These are phyloP conservation scores for Backusella westeae DNA, from an alignment of 192 early-diverging fungal genomes.

Conservation along the genomic window DNA sequence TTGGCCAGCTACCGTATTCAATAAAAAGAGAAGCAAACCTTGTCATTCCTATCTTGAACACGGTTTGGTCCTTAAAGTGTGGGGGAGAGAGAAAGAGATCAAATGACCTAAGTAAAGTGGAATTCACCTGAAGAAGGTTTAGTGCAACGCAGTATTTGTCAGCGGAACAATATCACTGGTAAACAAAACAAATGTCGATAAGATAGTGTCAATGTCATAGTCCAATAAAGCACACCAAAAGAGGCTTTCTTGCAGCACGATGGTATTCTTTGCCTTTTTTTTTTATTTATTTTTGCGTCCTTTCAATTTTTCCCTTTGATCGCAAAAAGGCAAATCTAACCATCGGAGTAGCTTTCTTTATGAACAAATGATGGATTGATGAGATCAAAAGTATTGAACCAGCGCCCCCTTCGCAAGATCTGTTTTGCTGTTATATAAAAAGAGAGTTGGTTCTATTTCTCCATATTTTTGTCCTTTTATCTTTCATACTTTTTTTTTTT, in stretches of 20 bases:
- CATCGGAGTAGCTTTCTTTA: background rate
- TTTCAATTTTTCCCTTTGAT: background rate
- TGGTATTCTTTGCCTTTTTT: slow-evolving; percentile 16
- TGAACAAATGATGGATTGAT: slow-evolving; percentile 1
- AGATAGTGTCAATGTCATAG: background rate
- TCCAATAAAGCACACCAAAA: background rate
- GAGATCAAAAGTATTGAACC: slow-evolving; percentile 3
- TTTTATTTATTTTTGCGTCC: background rate
- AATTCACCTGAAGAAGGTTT: background rate
- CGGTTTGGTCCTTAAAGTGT: background rate
- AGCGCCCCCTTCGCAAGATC: background rate
- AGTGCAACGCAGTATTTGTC: slow-evolving; percentile 12
- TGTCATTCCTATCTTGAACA: background rate
- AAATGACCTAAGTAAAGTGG: slow-evolving; percentile 1
- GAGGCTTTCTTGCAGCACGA: background rate
- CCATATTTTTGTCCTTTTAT: background rate
- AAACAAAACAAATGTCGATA: background rate
- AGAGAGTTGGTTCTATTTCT: background rate
- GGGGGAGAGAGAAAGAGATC: background rate
- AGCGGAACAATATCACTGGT: slow-evolving; percentile 1
- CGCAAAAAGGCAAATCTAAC: slow-evolving; percentile 11
- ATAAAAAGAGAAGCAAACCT: background rate
- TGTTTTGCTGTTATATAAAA: background rate
- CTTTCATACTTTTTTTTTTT: background rate
- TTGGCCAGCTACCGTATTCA: background rate